Percentiles rank a stretch among this genome's conserved stretches.
phyloP scores from a whole-genome alignment of 768 basidiomycete species.

The Rickenella mellea region DNA sequence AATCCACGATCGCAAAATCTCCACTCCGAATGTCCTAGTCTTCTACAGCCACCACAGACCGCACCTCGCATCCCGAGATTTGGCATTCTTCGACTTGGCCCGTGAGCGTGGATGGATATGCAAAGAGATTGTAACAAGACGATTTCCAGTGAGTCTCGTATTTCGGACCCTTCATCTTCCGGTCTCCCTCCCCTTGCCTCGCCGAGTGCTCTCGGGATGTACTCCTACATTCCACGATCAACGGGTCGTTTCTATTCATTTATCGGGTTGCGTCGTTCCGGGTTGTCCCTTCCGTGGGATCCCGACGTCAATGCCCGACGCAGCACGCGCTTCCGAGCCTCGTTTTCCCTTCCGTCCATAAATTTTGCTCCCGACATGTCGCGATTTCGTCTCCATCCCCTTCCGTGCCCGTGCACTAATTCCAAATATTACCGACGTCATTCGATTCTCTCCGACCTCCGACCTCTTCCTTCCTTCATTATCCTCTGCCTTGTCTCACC shows the following conservation, averaged over 20 bases:
- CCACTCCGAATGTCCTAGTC: slow-evolving; percentile 48
- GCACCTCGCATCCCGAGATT: slow-evolving; percentile 70
- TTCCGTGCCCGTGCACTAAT: too few species aligned
- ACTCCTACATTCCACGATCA: neutral
- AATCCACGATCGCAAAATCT: slow-evolving; percentile 4
- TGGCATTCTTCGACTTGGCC: slow-evolving; percentile 72
- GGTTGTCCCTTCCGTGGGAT: too few species aligned
- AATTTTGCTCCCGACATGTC: too few species aligned
- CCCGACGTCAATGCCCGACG: too few species aligned
- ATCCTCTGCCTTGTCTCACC: too few species aligned
- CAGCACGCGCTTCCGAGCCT: too few species aligned
- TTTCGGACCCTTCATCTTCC: neutral
- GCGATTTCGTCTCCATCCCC: too few species aligned
- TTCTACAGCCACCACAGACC: slow-evolving; percentile 90
- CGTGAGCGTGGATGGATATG: slow-evolving; percentile 58
- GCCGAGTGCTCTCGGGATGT: neutral
- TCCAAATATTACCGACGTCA: too few species aligned
- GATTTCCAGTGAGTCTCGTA: slow-evolving; percentile 42
- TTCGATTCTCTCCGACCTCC: too few species aligned
- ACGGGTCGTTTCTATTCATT: neutral
- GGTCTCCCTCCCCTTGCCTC: neutral
- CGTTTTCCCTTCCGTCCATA: too few species aligned
- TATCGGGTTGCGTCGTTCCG: neutral
- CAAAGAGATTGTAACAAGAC: slow-evolving; percentile 55
- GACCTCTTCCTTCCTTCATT: too few species aligned